Base-by-base conservation (phyloP, 352 stramenopile genomes). In the Globisporangium spiculum region DNA sequence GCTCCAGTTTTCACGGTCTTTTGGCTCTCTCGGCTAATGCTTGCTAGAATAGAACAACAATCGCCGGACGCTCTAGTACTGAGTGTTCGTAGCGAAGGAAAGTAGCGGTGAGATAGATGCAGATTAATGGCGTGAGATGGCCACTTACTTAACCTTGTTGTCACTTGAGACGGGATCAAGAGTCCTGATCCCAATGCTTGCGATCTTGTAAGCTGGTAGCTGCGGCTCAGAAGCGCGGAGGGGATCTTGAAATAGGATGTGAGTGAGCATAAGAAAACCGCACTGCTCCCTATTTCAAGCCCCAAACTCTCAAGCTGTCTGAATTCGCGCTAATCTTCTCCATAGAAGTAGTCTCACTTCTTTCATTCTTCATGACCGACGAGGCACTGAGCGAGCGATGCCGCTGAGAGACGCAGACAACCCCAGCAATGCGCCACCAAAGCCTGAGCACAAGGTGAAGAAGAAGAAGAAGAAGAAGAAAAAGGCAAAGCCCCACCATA, bases 401-500 rank as follows among this genome's bases (percentile, higher is more conserved):
- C 16, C 41, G 8, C 41, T 50, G 41, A 50, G 41, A 50, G 41
- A 50, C 41, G 18, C 16, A 50, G 41, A 50, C 41, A 50, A 22
- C 41, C 14, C 16, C 41, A 50, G 41, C 41, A n/a, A 20, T 50
- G 22, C 41, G 16, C 41, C 41, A 50, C 41, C 41, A 16, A 50
- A 50, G 41, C 18, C 41, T 50, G 41, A 50, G 5, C 16, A 50
- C 41, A 50, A 50, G 41, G 6, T 1, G 16, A 50, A 50, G 41
- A 66, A 63, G 24, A 57, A 41, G 34, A 70, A 66, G 34, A 71
- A 77, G 44, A 78, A 77, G 56, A 46, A 69, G 9, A 48, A 77
- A 53, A 48, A 69, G 9, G 34, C n/a, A 20, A 61, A n/a, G 41
- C 41, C 48, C 27, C 27, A 53, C 24, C 27, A 22, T 20, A 24